Percentiles rank a stretch among this genome's conserved stretches.
Evolutionary conservation across 768 basidiomycete species (phyloP).

Genomic region (Suillus hirtellus): DNA sequence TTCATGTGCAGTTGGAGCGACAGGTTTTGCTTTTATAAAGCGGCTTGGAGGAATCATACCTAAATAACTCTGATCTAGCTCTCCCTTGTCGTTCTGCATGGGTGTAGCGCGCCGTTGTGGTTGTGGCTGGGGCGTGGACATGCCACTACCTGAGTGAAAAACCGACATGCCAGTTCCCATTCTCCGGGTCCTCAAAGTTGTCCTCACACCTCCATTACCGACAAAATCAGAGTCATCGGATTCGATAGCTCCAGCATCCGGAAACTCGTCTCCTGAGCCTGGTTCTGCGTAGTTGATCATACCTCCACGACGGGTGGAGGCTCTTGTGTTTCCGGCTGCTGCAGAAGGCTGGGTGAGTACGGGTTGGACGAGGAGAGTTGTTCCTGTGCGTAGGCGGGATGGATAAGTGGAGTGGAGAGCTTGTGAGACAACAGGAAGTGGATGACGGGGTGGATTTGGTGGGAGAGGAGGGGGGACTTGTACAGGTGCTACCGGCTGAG

Average conservation of each 20-base stretch:
- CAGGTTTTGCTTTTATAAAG: constrained; percentile 64
- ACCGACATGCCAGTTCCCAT: constrained; percentile 52
- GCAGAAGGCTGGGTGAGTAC: constrained; percentile 50
- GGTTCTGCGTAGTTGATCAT: constrained; percentile 87
- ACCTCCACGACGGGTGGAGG: constrained; percentile 60
- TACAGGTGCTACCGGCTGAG: constrained; percentile 26
- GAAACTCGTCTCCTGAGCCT: constrained; percentile 78
- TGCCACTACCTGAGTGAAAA: constrained; percentile 53
- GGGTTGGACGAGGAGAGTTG: constrained; percentile 90
- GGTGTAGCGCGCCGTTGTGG: constrained; percentile 20
- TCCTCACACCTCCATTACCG: constrained; percentile 62
- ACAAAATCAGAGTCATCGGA: constrained; percentile 84
- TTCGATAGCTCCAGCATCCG: constrained; percentile 78
- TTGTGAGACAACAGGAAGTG: constrained; percentile 64
- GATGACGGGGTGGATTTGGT: constrained; percentile 54
- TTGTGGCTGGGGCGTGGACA: constrained; percentile 35
- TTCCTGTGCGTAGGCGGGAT: constrained; percentile 87
- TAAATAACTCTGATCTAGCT: constrained; percentile 86
- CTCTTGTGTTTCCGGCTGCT: constrained; percentile 34
- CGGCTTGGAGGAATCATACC: constrained; percentile 82
- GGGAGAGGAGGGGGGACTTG: constrained; percentile 32
- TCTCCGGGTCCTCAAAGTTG: constrained; percentile 49
- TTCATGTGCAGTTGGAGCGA: constrained; percentile 63
- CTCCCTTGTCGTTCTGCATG: constrained; percentile 45
- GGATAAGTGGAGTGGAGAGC: constrained; percentile 82